Evolutionary conservation across 169 alveolate genomes (phyloP).

Genomic region (Besnoitia besnoiti): DNA sequence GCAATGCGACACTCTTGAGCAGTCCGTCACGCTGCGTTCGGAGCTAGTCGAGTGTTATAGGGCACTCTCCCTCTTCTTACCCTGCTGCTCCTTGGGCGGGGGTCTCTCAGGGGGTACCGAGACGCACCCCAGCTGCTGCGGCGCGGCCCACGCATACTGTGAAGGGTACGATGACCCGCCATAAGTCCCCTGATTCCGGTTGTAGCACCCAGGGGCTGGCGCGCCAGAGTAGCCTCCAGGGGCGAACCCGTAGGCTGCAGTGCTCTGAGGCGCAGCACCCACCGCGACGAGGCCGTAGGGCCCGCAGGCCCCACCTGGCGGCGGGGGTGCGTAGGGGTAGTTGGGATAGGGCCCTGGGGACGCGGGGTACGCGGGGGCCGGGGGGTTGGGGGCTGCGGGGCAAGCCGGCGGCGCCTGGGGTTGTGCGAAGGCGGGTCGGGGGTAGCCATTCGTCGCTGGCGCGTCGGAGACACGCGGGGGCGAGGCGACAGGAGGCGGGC

Average conservation of each 20-base stretch:
- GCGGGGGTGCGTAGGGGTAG: not conserved
- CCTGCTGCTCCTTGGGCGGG: not conserved
- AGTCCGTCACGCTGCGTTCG: too few species aligned
- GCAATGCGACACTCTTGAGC: too few species aligned
- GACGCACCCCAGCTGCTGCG: not conserved
- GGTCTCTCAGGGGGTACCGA: not conserved
- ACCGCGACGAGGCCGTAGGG: too few species aligned
- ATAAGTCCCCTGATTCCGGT: not conserved
- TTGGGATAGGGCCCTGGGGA: not conserved
- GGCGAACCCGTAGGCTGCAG: too few species aligned
- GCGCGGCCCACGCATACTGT: slow-evolving; percentile 4
- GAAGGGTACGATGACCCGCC: not conserved
- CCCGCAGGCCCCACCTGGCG: too few species aligned
- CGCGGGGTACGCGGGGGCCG: not conserved
- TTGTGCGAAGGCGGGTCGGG: not conserved
- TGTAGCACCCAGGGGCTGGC: too few species aligned
- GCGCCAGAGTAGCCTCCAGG: too few species aligned
- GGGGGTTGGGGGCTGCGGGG: not conserved
- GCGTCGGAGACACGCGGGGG: not conserved
- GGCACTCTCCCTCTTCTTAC: too few species aligned
- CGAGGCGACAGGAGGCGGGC: not conserved
- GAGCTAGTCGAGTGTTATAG: too few species aligned
- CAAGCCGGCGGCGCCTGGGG: not conserved
- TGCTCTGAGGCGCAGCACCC: too few species aligned
- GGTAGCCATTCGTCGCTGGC: not conserved